Conservation (phyloP, 805 yeast species). For the Wickerhamomyces tratensis region DNA sequence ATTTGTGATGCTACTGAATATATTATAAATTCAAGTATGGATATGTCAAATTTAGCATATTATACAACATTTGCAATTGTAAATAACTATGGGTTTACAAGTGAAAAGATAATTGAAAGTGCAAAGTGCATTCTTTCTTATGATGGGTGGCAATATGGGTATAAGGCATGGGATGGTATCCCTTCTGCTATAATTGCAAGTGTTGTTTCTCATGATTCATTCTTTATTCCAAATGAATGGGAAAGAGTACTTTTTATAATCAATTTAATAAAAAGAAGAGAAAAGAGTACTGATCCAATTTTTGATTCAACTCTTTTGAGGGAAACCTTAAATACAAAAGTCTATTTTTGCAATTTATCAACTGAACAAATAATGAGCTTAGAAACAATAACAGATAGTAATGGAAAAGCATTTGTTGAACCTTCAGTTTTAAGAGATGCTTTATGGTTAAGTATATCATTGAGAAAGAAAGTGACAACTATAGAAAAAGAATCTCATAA, state of each 20-base stretch:
- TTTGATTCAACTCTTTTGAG: not conserved
- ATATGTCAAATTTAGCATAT: slow-evolving; percentile 26
- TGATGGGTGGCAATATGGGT: slow-evolving; percentile 41
- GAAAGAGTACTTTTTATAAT: slow-evolving; percentile 40
- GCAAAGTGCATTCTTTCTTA: slow-evolving; percentile 35
- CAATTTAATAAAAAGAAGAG: slow-evolving; percentile 29
- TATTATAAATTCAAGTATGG: slow-evolving; percentile 23
- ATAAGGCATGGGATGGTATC: slow-evolving; percentile 35
- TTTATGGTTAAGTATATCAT: slow-evolving; percentile 36
- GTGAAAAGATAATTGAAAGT: slow-evolving; percentile 33
- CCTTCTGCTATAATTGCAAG: slow-evolving; percentile 32
- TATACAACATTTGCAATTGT: slow-evolving; percentile 31
- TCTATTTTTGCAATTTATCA: slow-evolving; percentile 38
- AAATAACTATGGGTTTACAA: slow-evolving; percentile 36
- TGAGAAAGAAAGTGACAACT: slow-evolving; percentile 30
- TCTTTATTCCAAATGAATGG: slow-evolving; percentile 47
- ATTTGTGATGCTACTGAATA: slow-evolving; percentile 33
- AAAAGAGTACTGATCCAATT: not conserved
- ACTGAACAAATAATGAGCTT: slow-evolving; percentile 36
- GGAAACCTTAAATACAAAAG: slow-evolving; percentile 28
- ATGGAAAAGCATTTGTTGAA: slow-evolving; percentile 28
- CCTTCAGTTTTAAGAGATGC: slow-evolving; percentile 33
- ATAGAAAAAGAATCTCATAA: slow-evolving; percentile 16
- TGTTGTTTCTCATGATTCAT: slow-evolving; percentile 38
- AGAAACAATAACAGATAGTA: slow-evolving; percentile 27